phyloP scores from a whole-genome alignment of 192 early-diverging fungal species.

The Coemansia sp. region DNA sequence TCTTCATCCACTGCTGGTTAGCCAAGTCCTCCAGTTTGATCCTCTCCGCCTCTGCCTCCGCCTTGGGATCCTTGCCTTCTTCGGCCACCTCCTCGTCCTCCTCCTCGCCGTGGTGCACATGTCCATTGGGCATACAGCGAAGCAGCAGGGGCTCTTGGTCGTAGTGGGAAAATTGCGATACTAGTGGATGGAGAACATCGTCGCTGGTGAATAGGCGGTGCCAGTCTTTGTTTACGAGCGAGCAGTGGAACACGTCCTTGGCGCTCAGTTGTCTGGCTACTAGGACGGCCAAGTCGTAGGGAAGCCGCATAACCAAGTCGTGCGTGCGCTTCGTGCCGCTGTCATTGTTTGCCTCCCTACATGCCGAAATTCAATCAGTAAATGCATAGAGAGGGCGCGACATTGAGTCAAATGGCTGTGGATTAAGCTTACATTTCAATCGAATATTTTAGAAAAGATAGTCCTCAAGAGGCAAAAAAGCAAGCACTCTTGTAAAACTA shows the following conservation, averaged over 20 bases:
- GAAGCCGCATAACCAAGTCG: constrained; percentile 39
- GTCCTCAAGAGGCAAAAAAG: background rate
- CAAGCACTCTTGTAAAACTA: no score
- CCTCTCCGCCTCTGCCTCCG: background rate
- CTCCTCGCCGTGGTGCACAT: constrained; percentile 9
- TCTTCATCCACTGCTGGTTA: constrained; percentile 46
- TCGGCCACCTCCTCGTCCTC: background rate
- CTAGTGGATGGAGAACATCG: constrained; percentile 19
- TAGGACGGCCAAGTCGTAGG: constrained; percentile 41
- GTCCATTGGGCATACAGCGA: constrained; percentile 25
- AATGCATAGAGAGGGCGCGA: background rate
- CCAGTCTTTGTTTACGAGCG: constrained; percentile 33
- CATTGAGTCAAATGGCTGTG: background rate
- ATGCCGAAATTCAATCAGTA: background rate
- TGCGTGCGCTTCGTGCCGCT: background rate
- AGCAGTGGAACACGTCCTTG: constrained; percentile 36
- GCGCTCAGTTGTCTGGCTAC: constrained; percentile 16
- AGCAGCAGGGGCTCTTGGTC: constrained; percentile 50
- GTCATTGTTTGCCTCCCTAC: background rate
- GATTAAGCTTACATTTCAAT: background rate
- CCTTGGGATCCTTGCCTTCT: background rate
- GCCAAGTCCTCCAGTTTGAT: constrained; percentile 27
- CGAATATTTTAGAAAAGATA: background rate
- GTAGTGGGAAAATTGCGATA: constrained; percentile 40
- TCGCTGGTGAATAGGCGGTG: constrained; percentile 27